These are phyloP conservation scores for Collariella sp. DNA, from an alignment of 495 filamentous ascomycete genomes.

Conservation along the genomic window DNA sequence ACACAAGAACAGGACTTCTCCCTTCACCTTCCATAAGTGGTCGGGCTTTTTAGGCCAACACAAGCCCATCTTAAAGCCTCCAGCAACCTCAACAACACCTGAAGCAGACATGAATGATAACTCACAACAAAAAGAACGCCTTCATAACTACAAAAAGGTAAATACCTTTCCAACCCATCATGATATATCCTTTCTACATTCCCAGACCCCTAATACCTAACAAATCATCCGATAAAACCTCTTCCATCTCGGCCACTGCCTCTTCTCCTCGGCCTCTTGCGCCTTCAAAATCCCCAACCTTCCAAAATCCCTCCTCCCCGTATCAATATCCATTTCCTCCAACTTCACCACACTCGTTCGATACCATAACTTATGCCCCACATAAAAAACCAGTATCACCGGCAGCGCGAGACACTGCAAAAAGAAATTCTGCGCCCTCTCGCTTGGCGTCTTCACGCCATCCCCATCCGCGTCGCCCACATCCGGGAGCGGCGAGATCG, in stretches of 20 bases:
- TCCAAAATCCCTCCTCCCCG: slow-evolving; percentile 81
- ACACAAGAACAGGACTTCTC: too few species aligned
- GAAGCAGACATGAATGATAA: too few species aligned
- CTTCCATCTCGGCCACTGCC: slow-evolving; percentile 80
- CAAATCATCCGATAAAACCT: slow-evolving; percentile 53
- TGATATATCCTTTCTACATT: too few species aligned
- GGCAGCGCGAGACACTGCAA: slow-evolving; percentile 70
- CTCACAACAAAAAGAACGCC: too few species aligned
- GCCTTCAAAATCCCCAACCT: slow-evolving; percentile 63
- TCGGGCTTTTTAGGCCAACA: too few species aligned
- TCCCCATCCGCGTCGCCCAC: not conserved
- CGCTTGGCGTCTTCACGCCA: slow-evolving; percentile 26
- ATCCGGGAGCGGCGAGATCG: slow-evolving; percentile 57
- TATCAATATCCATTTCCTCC: slow-evolving; percentile 76
- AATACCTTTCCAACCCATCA: too few species aligned
- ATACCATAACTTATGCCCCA: slow-evolving; percentile 71
- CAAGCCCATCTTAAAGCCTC: too few species aligned
- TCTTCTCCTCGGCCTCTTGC: slow-evolving; percentile 70
- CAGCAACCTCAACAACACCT: too few species aligned
- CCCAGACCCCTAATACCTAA: slow-evolving; percentile 10
- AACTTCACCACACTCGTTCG: slow-evolving; percentile 56
- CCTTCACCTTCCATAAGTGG: too few species aligned
- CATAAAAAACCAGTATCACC: slow-evolving; percentile 66
- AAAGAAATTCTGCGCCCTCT: slow-evolving; percentile 57
- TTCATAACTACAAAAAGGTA: too few species aligned